Percentiles rank a stretch among this genome's conserved stretches.
These are phyloP conservation scores for Colletotrichum scovillei DNA, from an alignment of 2,329 filamentous ascomycete genomes.

Conservation along the genomic window DNA sequence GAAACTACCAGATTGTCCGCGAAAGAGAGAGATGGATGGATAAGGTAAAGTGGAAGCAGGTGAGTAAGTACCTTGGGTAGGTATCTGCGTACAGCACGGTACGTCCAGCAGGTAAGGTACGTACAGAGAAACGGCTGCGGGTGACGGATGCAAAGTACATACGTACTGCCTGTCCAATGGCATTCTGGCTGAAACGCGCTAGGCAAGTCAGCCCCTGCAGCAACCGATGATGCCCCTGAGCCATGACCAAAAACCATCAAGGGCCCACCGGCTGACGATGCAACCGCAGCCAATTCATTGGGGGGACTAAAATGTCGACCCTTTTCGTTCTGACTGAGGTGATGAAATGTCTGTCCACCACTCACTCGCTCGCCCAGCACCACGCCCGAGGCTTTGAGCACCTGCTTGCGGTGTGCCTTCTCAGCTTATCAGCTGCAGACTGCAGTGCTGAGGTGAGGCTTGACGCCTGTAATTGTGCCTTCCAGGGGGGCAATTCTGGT, in stretches of 20 bases:
- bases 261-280: constrained; percentile 7
- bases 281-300: not conserved
- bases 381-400: too few relatives aligned
- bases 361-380: not conserved
- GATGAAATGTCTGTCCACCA: not conserved
- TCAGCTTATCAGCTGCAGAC: not conserved
- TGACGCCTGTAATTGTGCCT: not conserved
- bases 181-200: constrained; percentile 32
- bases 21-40: not conserved
- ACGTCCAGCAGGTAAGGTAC: not conserved
- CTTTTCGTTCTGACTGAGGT: not conserved
- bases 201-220: constrained; percentile 25
- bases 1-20: not conserved
- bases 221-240: constrained; percentile 22
- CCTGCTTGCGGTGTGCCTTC: too few relatives aligned
- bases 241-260: not conserved
- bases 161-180: constrained; percentile 16
- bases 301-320: not conserved
- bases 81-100: not conserved
- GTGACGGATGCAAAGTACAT: not conserved
- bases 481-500: not conserved
- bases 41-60: too few relatives aligned
- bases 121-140: not conserved
- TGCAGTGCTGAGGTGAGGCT: not conserved
- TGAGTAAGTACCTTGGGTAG: not conserved